Base-by-base conservation (phyloP, 164 flowering plant genomes). In the Echeveria elegans region DNA sequence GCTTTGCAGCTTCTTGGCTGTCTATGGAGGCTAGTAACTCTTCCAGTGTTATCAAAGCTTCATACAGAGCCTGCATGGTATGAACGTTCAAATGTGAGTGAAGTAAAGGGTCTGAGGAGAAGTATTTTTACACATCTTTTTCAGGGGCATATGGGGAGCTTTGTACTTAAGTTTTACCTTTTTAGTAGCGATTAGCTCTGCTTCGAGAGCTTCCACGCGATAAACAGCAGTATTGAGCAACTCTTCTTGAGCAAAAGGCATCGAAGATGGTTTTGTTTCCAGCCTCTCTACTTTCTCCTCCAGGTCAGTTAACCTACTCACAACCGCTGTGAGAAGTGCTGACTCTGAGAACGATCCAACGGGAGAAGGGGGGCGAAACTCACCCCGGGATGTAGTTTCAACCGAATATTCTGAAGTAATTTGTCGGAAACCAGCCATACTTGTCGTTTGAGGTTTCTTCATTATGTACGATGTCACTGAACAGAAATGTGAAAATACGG, bases 171-270 rank as follows among this genome's bases (percentile, higher is more conserved):
- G n/a, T 19, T 47, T 47, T 80, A 92, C 96, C 93, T 88, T 88
- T 78, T 80, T 82, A 67, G 96, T 74, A 19, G 76, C 74, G 28
- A 71, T 30, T 34, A 90, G 85, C 75, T 85, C 87, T 66, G 77
- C 78, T 73, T 88, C 92, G 60, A 90, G 69, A 31, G 74, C 63
- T 21, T 74, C 72, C 14, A 83, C 82, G 11, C 87, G 86, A 64
- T 65, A 73, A 29, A 87, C 26, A 36, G 89, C 88, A 67, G 77
- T 77, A 66, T 79, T 81, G 5, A 90, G 74, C 77, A 81, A 73
- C 70, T 83, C 86, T 74, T 85, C 92, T 71, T 85, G 82, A 47
- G 87, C 97, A 3, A 78, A 72, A 14, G 90, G 83, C 86, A 84
- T 77, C 28, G 23, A 15, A 23, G 58, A 23, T 52, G 58, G 58